Evolutionary conservation across 169 alveolate genomes (phyloP).

Genomic region (Perkinsus marinus): DNA sequence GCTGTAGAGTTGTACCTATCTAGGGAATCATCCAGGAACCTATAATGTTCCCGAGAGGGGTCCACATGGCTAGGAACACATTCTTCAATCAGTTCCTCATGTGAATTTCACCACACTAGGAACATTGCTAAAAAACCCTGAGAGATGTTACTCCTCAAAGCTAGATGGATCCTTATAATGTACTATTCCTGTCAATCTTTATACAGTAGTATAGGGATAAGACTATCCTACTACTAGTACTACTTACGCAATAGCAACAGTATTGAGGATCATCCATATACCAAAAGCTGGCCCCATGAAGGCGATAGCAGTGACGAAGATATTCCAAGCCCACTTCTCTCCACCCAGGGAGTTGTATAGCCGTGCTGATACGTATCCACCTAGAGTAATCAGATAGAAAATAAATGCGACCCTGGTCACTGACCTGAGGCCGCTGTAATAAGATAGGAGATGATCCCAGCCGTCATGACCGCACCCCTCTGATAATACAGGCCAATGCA

Average conservation of each 20-base stretch:
- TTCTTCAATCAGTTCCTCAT: too few relatives aligned
- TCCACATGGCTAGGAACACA: too few relatives aligned
- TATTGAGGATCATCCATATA: constrained; percentile 7
- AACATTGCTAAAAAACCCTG: too few relatives aligned
- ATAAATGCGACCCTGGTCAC: too few relatives aligned
- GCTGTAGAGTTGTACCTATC: constrained; percentile 3
- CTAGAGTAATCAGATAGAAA: too few relatives aligned
- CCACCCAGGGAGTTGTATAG: constrained; percentile 12
- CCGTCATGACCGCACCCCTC: not conserved
- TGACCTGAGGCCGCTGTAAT: not conserved
- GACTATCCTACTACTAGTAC: too few relatives aligned
- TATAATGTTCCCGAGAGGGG: not conserved
- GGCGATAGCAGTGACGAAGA: constrained; percentile 1
- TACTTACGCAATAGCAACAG: not conserved
- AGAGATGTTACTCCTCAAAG: too few relatives aligned
- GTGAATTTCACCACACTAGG: too few relatives aligned
- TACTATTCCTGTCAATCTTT: too few relatives aligned
- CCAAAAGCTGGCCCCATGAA: constrained; percentile 7
- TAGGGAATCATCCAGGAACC: not conserved
- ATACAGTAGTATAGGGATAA: too few relatives aligned
- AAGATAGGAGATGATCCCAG: not conserved
- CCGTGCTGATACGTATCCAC: constrained; percentile 4
- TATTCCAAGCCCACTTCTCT: constrained; percentile 15
- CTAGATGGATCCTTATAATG: too few relatives aligned
- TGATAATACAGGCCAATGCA: not conserved